Evolutionary conservation across 225 moss, liverwort and hornwort genomes (phyloP).

Genomic region (Sphagnum contortum): DNA sequence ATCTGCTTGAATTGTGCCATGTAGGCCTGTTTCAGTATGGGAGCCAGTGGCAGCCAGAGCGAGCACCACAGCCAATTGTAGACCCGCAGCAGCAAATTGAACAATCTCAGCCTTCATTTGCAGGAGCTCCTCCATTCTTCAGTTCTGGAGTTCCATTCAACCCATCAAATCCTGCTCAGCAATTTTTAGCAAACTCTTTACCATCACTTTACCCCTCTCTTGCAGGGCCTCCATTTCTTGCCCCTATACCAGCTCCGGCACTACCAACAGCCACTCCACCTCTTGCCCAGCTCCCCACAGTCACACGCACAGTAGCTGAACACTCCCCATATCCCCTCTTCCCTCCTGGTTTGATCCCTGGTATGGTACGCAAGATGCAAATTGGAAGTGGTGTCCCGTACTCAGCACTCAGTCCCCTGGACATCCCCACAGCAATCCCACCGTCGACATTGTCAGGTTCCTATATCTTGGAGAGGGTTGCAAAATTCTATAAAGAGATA

Average conservation of each 20-base stretch:
- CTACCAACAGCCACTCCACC: constrained; percentile 57
- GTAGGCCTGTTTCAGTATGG: constrained; percentile 60
- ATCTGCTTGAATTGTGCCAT: too few relatives aligned
- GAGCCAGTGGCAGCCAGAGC: constrained; percentile 81
- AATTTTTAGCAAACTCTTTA: constrained; percentile 62
- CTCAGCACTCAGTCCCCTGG: constrained; percentile 86
- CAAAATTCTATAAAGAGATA: constrained; percentile 88
- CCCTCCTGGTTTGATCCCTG: constrained; percentile 93
- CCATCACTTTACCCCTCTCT: constrained; percentile 65
- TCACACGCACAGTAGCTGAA: constrained; percentile 45
- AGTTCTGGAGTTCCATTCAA: constrained; percentile 64
- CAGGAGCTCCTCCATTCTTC: constrained; percentile 55
- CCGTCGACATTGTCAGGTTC: constrained; percentile 67
- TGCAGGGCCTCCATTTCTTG: constrained; percentile 79
- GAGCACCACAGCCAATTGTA: constrained; percentile 28
- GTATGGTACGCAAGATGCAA: constrained; percentile 99
- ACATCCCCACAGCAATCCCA: constrained; percentile 92
- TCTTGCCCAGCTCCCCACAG: constrained; percentile 75
- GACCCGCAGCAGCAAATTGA: constrained; percentile 47
- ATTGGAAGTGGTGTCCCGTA: constrained; percentile 99
- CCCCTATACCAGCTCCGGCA: constrained; percentile 76
- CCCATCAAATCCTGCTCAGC: constrained; percentile 60
- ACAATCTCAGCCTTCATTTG: constrained; percentile 47
- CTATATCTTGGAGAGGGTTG: constrained; percentile 77
- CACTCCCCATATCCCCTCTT: constrained; percentile 92